phyloP scores from a whole-genome alignment of 2,329 filamentous ascomycete genomes.

The Pleochaeta shiraiana region DNA sequence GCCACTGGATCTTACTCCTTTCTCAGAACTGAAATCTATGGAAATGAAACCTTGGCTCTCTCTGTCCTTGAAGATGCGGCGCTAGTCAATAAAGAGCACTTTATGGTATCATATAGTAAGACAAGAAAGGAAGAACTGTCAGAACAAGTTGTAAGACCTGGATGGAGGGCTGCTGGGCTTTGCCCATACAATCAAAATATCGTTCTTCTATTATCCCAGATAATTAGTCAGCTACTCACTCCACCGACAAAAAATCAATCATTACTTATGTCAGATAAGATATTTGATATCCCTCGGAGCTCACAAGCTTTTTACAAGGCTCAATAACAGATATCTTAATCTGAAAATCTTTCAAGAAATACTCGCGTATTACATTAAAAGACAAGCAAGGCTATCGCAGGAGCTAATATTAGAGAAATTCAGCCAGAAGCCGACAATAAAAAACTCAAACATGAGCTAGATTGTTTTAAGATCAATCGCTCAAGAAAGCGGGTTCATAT shows the following conservation, averaged over 20 bases:
- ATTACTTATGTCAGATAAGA: too few relatives aligned
- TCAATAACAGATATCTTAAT: neutral
- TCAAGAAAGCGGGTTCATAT: too few relatives aligned
- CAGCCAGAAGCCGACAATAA: neutral
- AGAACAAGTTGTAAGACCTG: neutral
- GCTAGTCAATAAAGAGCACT: neutral
- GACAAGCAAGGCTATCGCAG: neutral
- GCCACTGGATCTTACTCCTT: neutral
- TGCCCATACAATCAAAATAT: neutral
- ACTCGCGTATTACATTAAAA: neutral
- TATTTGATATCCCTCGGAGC: neutral
- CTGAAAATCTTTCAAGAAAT: constrained; percentile 1
- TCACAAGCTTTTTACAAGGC: neutral
- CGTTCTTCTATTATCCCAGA: neutral
- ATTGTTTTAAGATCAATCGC: too few relatives aligned
- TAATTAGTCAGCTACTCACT: neutral
- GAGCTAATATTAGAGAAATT: neutral
- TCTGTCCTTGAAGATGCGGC: neutral
- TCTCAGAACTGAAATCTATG: neutral
- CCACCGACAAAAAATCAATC: neutral
- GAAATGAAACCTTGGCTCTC: neutral
- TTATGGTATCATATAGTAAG: neutral
- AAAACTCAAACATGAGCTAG: too few relatives aligned
- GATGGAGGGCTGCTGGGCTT: neutral
- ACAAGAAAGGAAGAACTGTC: too few relatives aligned